Evolutionary conservation across 2,329 filamentous ascomycete species (phyloP).

Genomic region (Mollisiaceae sp.): DNA sequence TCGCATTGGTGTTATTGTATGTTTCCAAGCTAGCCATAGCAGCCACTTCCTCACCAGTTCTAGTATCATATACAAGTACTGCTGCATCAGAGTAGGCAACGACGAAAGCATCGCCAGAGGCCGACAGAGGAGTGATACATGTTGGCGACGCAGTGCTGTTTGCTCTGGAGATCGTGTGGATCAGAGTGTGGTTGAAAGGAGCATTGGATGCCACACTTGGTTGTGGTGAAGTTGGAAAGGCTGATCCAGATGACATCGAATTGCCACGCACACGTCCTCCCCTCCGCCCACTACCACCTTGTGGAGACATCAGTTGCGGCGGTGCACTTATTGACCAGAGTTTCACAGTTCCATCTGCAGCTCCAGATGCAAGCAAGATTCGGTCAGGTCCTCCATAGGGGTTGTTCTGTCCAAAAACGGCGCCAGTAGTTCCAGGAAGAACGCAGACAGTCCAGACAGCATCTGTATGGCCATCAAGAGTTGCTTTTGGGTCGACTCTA

Average conservation of each 20-base stretch:
- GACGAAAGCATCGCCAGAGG: slow-evolving; percentile 85
- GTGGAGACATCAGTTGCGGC: slow-evolving; percentile 82
- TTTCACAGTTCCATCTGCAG: slow-evolving; percentile 88
- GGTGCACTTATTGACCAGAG: slow-evolving; percentile 95
- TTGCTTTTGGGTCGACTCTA: slow-evolving; percentile 92
- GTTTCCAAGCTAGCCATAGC: slow-evolving; percentile 94
- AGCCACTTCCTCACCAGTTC: slow-evolving; percentile 84
- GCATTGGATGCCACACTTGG: slow-evolving; percentile 84
- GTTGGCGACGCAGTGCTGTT: slow-evolving; percentile 79
- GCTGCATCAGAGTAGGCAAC: slow-evolving; percentile 91
- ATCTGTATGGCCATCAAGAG: slow-evolving; percentile 91
- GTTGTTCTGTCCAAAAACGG: slow-evolving; percentile 77
- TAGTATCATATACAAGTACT: slow-evolving; percentile 89
- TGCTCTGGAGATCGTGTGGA: slow-evolving; percentile 81
- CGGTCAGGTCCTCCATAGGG: slow-evolving; percentile 82
- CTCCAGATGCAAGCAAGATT: slow-evolving; percentile 88
- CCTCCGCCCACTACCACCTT: slow-evolving; percentile 68
- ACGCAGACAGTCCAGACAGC: slow-evolving; percentile 96
- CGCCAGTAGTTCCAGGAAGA: slow-evolving; percentile 79
- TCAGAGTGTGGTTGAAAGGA: slow-evolving; percentile 84
- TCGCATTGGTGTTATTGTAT: slow-evolving; percentile 84
- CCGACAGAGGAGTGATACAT: slow-evolving; percentile 87
- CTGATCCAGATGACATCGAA: slow-evolving; percentile 92
- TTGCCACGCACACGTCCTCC: slow-evolving; percentile 83
- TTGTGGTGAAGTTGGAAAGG: slow-evolving; percentile 88